Conservation (phyloP, 495 filamentous ascomycete species). For the Tetracladium setigerum region DNA sequence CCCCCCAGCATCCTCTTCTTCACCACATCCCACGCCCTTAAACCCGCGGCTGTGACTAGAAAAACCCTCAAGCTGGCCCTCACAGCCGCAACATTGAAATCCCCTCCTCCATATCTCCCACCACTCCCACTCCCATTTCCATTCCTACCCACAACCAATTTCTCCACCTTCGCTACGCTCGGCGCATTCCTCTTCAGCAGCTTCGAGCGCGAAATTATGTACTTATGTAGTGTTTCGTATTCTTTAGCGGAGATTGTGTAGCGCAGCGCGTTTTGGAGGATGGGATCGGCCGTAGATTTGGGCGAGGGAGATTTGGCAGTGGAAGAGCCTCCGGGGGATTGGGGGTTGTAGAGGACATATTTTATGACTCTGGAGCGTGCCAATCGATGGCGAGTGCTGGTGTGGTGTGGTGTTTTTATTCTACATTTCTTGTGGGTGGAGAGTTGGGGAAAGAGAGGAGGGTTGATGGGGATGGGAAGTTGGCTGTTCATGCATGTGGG, state of each 20-base stretch:
- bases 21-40: slow-evolving; percentile 64
- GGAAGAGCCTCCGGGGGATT: no score
- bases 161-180: slow-evolving; percentile 38
- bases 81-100: slow-evolving; percentile 74
- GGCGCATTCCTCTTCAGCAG: slow-evolving; percentile 55
- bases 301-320: slow-evolving; percentile 10
- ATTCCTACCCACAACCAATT: slow-evolving; percentile 28
- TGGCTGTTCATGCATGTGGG: no score
- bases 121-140: slow-evolving; percentile 1
- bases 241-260: slow-evolving; percentile 80
- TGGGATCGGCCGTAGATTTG: slow-evolving; percentile 43
- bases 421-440: no score
- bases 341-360: no score
- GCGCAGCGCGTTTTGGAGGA: slow-evolving; percentile 70
- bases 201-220: slow-evolving; percentile 60
- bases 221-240: slow-evolving; percentile 73
- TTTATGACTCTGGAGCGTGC: no score
- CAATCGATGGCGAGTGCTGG: no score
- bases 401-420: no score
- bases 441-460: no score
- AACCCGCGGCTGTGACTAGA: slow-evolving; percentile 54
- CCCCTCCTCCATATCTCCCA: slow-evolving; percentile 37
- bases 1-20: slow-evolving; percentile 31
- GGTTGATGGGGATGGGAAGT: no score
- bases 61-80: slow-evolving; percentile 72